Percentiles rank a stretch among this genome's conserved stretches.
Evolutionary conservation across 768 basidiomycete species (phyloP).

Genomic region (Russula ochroleuca): DNA sequence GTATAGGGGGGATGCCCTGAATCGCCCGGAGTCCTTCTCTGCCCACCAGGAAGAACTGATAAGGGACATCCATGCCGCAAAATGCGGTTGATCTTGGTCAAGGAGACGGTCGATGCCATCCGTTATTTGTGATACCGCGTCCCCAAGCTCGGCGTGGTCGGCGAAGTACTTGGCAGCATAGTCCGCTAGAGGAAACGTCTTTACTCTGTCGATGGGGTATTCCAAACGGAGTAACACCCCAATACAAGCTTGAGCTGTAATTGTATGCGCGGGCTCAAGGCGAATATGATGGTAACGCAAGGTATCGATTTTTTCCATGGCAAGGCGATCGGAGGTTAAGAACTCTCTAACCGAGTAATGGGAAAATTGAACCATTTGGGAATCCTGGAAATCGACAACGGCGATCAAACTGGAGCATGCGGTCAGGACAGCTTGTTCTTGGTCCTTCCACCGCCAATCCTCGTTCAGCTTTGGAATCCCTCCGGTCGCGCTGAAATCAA

Average conservation of each 20-base stretch:
- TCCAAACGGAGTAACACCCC: conserved; percentile 1
- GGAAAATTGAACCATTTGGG: not conserved
- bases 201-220: not conserved
- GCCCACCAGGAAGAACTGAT: conserved; percentile 5
- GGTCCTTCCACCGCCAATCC: not conserved
- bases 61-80: not conserved
- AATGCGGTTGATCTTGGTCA: not conserved
- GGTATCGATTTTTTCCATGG: not conserved
- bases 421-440: conserved; percentile 1
- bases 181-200: not conserved
- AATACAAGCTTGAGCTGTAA: conserved; percentile 2
- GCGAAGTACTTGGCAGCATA: conserved; percentile 4
- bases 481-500: not conserved
- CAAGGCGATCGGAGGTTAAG: not conserved
- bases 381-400: not conserved
- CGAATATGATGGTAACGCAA: not conserved
- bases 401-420: not conserved
- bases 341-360: not conserved
- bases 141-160: not conserved
- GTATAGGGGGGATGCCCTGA: not conserved
- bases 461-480: not conserved
- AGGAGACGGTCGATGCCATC: not conserved
- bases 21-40: not conserved
- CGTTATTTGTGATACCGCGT: not conserved
- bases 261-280: not conserved